These are phyloP conservation scores for Antrodiella citrinella DNA, from an alignment of 768 basidiomycete species.

Conservation along the genomic window DNA sequence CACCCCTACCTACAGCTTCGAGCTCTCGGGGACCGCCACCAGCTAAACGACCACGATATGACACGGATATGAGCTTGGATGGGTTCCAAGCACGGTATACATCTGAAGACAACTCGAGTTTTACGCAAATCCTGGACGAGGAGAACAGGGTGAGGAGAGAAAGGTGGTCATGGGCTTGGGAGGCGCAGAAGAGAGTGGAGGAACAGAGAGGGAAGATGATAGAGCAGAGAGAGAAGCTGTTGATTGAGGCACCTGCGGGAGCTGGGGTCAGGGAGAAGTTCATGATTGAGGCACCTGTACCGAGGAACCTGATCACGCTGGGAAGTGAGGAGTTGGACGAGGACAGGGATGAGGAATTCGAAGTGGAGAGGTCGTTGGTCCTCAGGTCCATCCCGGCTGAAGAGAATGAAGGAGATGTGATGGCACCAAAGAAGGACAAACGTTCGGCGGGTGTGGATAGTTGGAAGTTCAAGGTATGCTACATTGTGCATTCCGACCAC, in stretches of 20 bases:
- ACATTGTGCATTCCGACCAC: too few species aligned
- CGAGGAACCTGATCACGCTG: constrained; percentile 45
- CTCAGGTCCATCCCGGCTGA: constrained; percentile 16
- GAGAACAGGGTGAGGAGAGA: constrained; percentile 82
- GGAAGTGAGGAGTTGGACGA: constrained; percentile 21
- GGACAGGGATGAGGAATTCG: constrained; percentile 20
- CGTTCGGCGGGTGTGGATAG: constrained; percentile 67
- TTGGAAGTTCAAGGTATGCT: constrained; percentile 71
- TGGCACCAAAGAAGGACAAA: constrained; percentile 74
- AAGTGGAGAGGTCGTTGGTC: constrained; percentile 17
- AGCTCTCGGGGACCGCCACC: constrained; percentile 31
- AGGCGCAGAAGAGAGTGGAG: constrained; percentile 79
- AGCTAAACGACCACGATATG: constrained; percentile 50
- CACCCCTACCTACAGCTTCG: constrained; percentile 42
- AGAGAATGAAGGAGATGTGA: constrained; percentile 51
- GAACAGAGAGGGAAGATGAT: constrained; percentile 55
- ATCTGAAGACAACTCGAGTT: constrained; percentile 96
- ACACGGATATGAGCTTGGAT: constrained; percentile 64
- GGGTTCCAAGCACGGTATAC: constrained; percentile 88
- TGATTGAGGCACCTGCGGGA: constrained; percentile 59
- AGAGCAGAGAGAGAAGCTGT: constrained; percentile 57
- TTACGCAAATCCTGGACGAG: constrained; percentile 83
- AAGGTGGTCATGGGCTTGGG: constrained; percentile 89
- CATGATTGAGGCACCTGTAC: constrained; percentile 49
- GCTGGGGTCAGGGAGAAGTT: constrained; percentile 64